Evolutionary conservation across 2,329 filamentous ascomycete species (phyloP), one percentile per base, ranked within the genome.

Genomic region (Corynespora cassiicola): DNA sequence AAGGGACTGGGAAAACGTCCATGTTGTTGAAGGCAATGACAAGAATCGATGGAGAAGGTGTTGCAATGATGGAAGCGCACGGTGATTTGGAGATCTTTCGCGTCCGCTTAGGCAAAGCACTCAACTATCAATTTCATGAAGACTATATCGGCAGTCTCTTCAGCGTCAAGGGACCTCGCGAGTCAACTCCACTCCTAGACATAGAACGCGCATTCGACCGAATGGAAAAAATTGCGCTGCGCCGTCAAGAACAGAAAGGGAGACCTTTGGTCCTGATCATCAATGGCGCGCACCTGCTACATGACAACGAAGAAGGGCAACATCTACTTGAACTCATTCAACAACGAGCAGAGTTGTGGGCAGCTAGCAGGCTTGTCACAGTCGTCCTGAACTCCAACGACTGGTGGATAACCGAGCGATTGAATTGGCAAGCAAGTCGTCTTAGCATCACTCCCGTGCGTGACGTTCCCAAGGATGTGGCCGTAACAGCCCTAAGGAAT

Each of bases 201-300:
- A 95, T 96, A 46, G 91, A 96, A 64, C 82, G 91, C 19, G 92
- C 92, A 1, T 84, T 96, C 62, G 96, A 96, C 75, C 96, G 96
- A 70, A 74, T 96, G n/a, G 92, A 96, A 63, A 96, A 96, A 68
- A 88, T 96, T 9, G 91, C 92, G 1, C 71, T 96, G 40, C 76
- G 76, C 54, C 78, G 86, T 32, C 76, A 89, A 25, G 74, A 76
- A 24, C 70, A 68, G 42, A 68, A 80, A 19, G 78, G 79, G 6
- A 76, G 78, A 45, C 91, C 92, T 3, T 73, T 96, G 9, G 76
- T 96, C 10, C 67, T 96, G 44, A 91, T 96, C 58, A 82, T 96
- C 63, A 96, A 96, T 68, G 88, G 90, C 54, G 85, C 90, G 63
- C 92, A 96, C 70, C 76, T 96, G 11, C 78, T 96, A 14, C 81